phyloP scores from a whole-genome alignment of 2,329 filamentous ascomycete genomes.

The Fusarium sp. region DNA sequence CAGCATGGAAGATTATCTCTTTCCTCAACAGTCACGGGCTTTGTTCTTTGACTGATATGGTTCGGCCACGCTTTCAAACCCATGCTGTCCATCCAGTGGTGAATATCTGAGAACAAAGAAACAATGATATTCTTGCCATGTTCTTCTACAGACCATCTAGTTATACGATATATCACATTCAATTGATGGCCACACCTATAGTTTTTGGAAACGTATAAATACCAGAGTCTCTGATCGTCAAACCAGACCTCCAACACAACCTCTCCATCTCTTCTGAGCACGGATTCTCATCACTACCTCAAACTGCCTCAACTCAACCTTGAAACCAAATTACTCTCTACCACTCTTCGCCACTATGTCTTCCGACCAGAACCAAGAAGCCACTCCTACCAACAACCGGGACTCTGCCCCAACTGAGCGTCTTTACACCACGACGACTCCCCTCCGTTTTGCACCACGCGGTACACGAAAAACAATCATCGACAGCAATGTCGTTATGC shows the following conservation, averaged over 20 bases:
- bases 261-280: background rate
- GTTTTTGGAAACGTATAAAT: background rate
- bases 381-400: background rate
- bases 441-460: background rate
- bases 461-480: background rate
- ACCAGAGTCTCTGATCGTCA: background rate
- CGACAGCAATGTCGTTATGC: background rate
- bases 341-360: conserved; percentile 2
- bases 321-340: background rate
- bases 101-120: background rate
- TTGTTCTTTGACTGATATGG: background rate
- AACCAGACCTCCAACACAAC: background rate
- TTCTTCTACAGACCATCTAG: too few species aligned
- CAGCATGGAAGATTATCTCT: accelerated
- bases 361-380: background rate
- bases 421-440: conserved; percentile 2
- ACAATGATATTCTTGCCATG: background rate
- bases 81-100: background rate
- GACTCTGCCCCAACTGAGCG: background rate
- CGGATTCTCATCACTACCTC: background rate
- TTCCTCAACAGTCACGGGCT: background rate
- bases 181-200: too few species aligned
- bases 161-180: background rate
- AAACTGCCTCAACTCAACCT: background rate
- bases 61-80: background rate